Evolutionary conservation across 192 early-diverging fungal species (phyloP).

Genomic region (Backusella parvicylindrica): DNA sequence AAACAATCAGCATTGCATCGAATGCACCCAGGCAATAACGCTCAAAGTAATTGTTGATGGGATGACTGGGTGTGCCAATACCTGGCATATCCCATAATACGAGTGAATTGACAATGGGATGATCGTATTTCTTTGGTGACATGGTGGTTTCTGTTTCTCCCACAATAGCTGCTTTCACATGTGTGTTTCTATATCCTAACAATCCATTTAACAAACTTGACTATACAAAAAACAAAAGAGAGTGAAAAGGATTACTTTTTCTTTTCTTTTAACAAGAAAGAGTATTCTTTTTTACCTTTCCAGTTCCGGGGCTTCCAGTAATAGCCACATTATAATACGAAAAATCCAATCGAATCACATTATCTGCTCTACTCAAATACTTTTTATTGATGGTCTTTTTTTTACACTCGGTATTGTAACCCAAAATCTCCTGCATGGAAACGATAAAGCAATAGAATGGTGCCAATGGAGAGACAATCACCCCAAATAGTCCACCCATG

Average conservation of each 20-base stretch:
- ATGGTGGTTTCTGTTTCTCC: constrained; percentile 22
- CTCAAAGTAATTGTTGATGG: constrained; percentile 14
- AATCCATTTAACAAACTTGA: constrained; percentile 28
- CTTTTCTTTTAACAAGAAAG: background rate
- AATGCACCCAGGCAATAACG: constrained; percentile 16
- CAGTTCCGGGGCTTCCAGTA: constrained; percentile 16
- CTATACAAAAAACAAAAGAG: background rate
- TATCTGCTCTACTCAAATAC: background rate
- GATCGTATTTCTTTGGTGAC: background rate
- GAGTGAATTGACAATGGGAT: constrained; percentile 13
- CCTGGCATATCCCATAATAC: constrained; percentile 31
- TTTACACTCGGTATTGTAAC: background rate
- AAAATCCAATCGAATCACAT: constrained; percentile 15
- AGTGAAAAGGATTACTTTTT: background rate
- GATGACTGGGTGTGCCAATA: constrained; percentile 16
- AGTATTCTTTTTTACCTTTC: constrained; percentile 14
- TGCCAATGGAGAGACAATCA: constrained; percentile 17
- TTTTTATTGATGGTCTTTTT: background rate
- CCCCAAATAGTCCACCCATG: constrained; percentile 18
- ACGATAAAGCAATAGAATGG: constrained; percentile 13
- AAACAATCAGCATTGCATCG: constrained; percentile 25
- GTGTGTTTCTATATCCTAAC: constrained; percentile 14
- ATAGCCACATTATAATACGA: constrained; percentile 23
- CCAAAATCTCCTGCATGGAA: background rate
- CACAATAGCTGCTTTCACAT: constrained; percentile 4